Evolutionary conservation across 768 basidiomycete species (phyloP), one percentile per base, ranked within the genome.

Genomic region (Boletus bicolor): DNA sequence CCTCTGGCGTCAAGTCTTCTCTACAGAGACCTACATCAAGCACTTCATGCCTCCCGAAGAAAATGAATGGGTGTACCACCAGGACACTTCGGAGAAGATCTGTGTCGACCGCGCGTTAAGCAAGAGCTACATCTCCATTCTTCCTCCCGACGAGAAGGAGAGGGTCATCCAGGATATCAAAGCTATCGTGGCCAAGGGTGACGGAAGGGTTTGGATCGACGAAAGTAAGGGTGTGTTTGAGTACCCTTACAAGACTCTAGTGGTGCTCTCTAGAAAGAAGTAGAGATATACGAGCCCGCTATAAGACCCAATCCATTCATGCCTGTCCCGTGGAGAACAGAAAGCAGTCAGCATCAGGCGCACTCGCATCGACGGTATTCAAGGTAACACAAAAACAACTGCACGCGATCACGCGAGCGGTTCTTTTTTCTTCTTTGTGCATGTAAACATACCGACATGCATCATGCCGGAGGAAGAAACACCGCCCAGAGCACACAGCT

Each of bases 401-500:
- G 10, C 3, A 14, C 17, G 15, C 15, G n/a, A 1, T 17, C 37
- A 38, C 32, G 32, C 10, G 4, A 32, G 10, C 32, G 5, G 17
- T 30, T 30, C 28, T 7, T 6, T 28, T 28, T 28, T 30, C 6
- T 35, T 39, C 7, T 11, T 35, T 21, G 14, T 35, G 10, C 37
- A 42, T 12, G 5, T 28, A 32, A 32, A 39, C n/a, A 19, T 19
- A 10, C 42, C 19, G 24, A 26, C 12, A 36, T 17, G 6, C 41
- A 37, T 73, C 73, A 96, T 0, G 95, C 96, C n/a, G 96, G 96
- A 0, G 96, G 96, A 32, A 96, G 78, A 66, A 94, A 95, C 3
- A 82, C 80, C 2, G 78, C 80, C 94, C 93, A 98, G 0, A 96
- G 75, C 5, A 92, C 78, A 19, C 86, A 69, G 11, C 85, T 85